Conservation (phyloP, 1,284 basidiomycete species). For the Anthracocystis panici-leucophaei region DNA sequence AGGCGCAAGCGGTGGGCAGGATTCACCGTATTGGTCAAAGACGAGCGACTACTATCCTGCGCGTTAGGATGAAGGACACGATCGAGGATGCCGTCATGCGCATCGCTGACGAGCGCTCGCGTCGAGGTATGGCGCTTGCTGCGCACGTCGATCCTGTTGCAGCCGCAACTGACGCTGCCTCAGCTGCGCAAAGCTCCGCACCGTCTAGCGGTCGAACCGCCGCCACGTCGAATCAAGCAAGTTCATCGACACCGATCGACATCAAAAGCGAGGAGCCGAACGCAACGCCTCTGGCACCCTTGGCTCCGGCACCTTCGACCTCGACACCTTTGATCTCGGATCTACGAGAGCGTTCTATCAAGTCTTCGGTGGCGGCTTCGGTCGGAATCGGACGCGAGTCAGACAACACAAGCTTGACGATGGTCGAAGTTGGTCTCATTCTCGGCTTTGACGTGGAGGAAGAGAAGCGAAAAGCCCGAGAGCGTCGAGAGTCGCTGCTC, state of each 20-base stretch:
- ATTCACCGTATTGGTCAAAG: conserved; percentile 56
- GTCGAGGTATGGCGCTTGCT: conserved; percentile 40
- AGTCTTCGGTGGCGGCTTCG: conserved; percentile 41
- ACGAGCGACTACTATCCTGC: conserved; percentile 44
- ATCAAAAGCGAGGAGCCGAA: conserved; percentile 2
- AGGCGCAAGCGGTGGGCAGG: conserved; percentile 49
- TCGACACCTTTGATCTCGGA: background rate
- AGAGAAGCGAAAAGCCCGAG: conserved; percentile 27
- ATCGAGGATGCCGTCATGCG: conserved; percentile 55
- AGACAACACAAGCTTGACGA: conserved; percentile 38
- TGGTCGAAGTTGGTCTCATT: conserved; percentile 43
- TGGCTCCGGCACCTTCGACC: background rate
- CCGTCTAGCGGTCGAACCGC: conserved; percentile 2
- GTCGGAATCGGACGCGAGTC: conserved; percentile 33
- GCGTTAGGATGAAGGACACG: conserved; percentile 56
- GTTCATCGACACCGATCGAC: background rate
- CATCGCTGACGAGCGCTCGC: conserved; percentile 45
- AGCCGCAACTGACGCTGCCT: background rate
- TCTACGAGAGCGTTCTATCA: conserved; percentile 43
- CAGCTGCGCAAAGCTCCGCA: background rate
- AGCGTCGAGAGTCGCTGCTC: conserved; percentile 21
- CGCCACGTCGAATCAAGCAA: background rate
- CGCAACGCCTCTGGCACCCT: background rate
- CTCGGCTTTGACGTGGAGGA: conserved; percentile 48
- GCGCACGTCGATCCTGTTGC: conserved; percentile 15